These are phyloP conservation scores for Candida hungchunana DNA, from an alignment of 805 yeast genomes.

Conservation along the genomic window DNA sequence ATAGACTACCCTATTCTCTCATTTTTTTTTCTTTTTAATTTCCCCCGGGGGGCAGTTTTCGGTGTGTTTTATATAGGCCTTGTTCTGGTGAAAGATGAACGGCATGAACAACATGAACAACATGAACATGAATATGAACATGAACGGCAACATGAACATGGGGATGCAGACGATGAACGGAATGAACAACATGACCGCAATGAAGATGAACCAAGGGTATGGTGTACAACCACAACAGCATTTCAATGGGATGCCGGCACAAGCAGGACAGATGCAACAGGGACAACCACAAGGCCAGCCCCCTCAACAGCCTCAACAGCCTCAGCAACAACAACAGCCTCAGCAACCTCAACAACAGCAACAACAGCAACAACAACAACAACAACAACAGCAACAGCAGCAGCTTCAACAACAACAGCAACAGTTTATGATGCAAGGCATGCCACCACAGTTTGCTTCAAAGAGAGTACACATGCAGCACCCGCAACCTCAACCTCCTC, in stretches of 20 bases:
- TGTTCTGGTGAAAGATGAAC: slow-evolving; percentile 5
- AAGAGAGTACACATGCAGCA: slow-evolving; percentile 14
- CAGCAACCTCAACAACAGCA: slow-evolving; percentile 5
- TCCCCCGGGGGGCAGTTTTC: background rate
- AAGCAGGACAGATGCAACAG: slow-evolving; percentile 4
- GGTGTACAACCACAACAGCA: slow-evolving; percentile 7
- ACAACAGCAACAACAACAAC: slow-evolving; percentile 5
- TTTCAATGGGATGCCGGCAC: no score
- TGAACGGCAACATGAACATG: slow-evolving; percentile 6
- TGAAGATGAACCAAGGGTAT: slow-evolving; percentile 4
- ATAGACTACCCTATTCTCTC: no score
- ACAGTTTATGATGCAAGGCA: slow-evolving; percentile 13
- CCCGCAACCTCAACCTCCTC: slow-evolving; percentile 10
- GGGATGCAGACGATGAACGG: slow-evolving; percentile 8
- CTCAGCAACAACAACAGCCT: slow-evolving; percentile 5
- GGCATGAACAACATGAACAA: slow-evolving; percentile 10
- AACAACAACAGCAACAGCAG: slow-evolving; percentile 1
- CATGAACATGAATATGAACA: slow-evolving; percentile 7
- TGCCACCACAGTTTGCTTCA: slow-evolving; percentile 10
- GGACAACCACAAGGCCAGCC: background rate
- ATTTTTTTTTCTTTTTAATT: no score
- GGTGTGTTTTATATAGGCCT: no score
- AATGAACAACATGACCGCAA: slow-evolving; percentile 12
- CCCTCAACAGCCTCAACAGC: slow-evolving; percentile 3
- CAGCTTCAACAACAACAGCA: slow-evolving; percentile 14